Conservation (phyloP, 768 basidiomycete genomes). For the Calocybe cyanea region DNA sequence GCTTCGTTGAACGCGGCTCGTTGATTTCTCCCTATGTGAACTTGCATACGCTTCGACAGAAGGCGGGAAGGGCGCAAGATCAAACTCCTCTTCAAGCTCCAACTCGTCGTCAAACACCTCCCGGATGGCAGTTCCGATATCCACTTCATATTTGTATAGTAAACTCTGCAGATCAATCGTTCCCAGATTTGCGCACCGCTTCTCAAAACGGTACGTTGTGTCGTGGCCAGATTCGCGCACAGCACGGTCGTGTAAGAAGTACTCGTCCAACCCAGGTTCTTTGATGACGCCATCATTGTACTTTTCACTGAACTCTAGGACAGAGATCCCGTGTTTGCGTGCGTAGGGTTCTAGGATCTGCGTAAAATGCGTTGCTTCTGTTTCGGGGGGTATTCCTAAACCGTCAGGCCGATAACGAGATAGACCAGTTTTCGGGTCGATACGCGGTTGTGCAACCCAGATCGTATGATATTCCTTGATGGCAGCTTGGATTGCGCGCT, state of each 20-base stretch:
- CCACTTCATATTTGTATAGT: slow-evolving; percentile 97
- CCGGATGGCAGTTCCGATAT: slow-evolving; percentile 96
- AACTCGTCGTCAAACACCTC: slow-evolving; percentile 93
- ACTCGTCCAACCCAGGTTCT: slow-evolving; percentile 91
- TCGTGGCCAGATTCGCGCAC: slow-evolving; percentile 97
- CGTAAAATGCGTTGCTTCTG: slow-evolving; percentile 97
- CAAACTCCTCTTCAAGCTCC: slow-evolving; percentile 90
- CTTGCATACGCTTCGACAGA: slow-evolving; percentile 66
- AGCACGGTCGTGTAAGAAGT: slow-evolving; percentile 94
- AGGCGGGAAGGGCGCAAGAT: slow-evolving; percentile 88
- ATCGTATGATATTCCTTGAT: slow-evolving; percentile 99
- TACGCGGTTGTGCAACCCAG: slow-evolving; percentile 93
- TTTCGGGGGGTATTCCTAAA: slow-evolving; percentile 95
- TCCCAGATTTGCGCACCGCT: slow-evolving; percentile 93
- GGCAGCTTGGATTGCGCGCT: slow-evolving; percentile 92
- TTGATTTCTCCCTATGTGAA: slow-evolving; percentile 56
- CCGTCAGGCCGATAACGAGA: slow-evolving; percentile 94
- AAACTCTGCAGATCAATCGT: slow-evolving; percentile 95
- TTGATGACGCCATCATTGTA: slow-evolving; percentile 84
- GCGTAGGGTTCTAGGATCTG: slow-evolving; percentile 97
- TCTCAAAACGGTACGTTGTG: slow-evolving; percentile 96
- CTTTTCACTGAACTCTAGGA: slow-evolving; percentile 94
- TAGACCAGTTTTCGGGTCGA: slow-evolving; percentile 91
- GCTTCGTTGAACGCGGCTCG: slow-evolving; percentile 60
- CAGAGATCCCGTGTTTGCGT: slow-evolving; percentile 84